These are phyloP conservation scores for Curvularia lunata DNA, from an alignment of 2,329 filamentous ascomycete species.

Conservation along the genomic window DNA sequence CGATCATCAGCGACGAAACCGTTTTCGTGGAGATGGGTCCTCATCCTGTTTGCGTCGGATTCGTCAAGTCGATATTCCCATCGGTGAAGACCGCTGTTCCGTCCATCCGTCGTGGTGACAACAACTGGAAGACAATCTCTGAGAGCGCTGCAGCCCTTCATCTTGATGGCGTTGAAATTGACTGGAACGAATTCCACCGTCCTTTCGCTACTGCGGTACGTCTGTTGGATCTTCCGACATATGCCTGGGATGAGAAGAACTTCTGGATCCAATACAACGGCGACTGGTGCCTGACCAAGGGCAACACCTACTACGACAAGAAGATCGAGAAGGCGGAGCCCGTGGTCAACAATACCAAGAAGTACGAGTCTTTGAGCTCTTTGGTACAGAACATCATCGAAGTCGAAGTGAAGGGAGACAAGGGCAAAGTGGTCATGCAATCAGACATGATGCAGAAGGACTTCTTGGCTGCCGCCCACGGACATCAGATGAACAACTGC, in stretches of 20 bases:
- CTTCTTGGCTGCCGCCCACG: constrained; percentile 27
- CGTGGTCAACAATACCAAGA: constrained; percentile 2
- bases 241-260: constrained; percentile 45
- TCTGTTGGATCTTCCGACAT: constrained; percentile 61
- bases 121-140: constrained; percentile 4
- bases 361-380: not conserved
- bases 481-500: constrained; percentile 10
- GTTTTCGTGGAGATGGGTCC: constrained; percentile 4
- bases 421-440: constrained; percentile 17
- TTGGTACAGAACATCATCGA: constrained; percentile 4
- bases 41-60: constrained; percentile 4
- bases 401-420: not conserved
- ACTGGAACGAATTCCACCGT: constrained; percentile 68
- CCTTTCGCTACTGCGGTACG: constrained; percentile 56
- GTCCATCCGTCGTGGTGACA: not conserved
- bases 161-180: constrained; percentile 58
- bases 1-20: constrained; percentile 1
- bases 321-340: constrained; percentile 1
- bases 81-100: not conserved
- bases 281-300: constrained; percentile 38
- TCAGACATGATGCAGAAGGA: constrained; percentile 17
- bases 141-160: not conserved
- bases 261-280: constrained; percentile 47
- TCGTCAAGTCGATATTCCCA: constrained; percentile 1
- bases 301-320: constrained; percentile 19